These are phyloP conservation scores for Lepidium campestre DNA, from an alignment of 441 rosid species.

Conservation along the genomic window DNA sequence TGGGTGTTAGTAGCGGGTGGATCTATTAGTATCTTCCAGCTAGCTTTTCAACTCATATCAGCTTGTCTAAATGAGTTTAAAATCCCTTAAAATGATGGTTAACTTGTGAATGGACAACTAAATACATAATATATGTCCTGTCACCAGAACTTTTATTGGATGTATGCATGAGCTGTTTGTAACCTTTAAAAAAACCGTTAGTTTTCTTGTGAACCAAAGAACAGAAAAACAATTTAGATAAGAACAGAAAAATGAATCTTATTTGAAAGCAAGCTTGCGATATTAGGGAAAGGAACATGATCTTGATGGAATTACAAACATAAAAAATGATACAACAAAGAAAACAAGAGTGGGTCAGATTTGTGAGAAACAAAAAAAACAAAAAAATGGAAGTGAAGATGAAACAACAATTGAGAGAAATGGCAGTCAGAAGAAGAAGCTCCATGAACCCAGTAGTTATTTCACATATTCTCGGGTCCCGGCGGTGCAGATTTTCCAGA, in stretches of 20 bases:
- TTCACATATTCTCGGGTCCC: conserved; percentile 14
- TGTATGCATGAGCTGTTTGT: too few relatives aligned
- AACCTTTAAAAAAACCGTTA: too few relatives aligned
- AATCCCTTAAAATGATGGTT: too few relatives aligned
- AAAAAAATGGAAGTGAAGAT: conserved; percentile 7
- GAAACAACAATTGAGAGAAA: neutral
- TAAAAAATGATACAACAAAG: conserved; percentile 22
- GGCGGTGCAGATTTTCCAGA: conserved; percentile 10
- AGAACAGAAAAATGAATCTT: conserved; percentile 9
- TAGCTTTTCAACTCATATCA: conserved; percentile 90
- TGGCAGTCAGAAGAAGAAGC: conserved; percentile 12
- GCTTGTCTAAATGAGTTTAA: conserved; percentile 98
- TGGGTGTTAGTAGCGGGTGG: neutral
- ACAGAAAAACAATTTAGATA: neutral
- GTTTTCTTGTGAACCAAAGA: neutral
- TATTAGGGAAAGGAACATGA: conserved; percentile 2
- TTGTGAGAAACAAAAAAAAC: neutral
- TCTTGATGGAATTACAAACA: conserved; percentile 25
- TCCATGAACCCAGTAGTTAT: conserved; percentile 15
- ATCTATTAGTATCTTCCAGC: conserved; percentile 51
- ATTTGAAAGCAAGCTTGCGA: conserved; percentile 12
- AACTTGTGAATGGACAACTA: too few relatives aligned
- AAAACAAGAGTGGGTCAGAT: conserved; percentile 9
- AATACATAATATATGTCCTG: too few relatives aligned
- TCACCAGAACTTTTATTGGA: too few relatives aligned